Percentiles rank a stretch among this genome's conserved stretches.
Conservation (phyloP, 2,329 filamentous ascomycete genomes). For the Cadophora gregata region DNA sequence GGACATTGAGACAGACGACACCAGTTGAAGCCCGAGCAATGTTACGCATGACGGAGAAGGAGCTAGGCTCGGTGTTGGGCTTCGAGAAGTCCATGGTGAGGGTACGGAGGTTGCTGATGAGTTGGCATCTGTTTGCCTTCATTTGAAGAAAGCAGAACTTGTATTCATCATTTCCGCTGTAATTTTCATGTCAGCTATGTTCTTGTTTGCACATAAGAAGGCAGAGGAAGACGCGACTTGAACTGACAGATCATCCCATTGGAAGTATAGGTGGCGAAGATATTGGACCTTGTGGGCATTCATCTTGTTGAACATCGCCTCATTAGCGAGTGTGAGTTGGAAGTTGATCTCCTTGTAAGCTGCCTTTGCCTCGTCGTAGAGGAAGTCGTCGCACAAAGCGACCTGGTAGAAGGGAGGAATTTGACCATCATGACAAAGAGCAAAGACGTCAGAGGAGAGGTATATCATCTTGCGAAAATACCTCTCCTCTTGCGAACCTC, state of each 20-base stretch:
- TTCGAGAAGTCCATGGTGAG: constrained; percentile 14
- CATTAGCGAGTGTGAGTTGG: constrained; percentile 3
- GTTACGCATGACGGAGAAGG: background rate
- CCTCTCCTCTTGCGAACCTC: too few species aligned
- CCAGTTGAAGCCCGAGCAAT: constrained; percentile 8
- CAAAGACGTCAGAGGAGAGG: background rate
- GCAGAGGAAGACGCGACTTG: background rate
- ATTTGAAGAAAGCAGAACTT: background rate
- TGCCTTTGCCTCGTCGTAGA: background rate
- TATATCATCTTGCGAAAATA: constrained; percentile 17
- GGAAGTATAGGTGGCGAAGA: constrained; percentile 1
- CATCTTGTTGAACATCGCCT: background rate
- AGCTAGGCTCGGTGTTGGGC: background rate
- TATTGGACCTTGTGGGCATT: background rate
- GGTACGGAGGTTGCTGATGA: constrained; percentile 14
- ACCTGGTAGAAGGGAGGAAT: constrained; percentile 9
- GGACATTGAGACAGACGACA: constrained; percentile 6
- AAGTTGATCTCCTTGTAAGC: constrained; percentile 12
- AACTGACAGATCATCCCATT: constrained; percentile 9
- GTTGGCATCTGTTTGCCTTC: constrained; percentile 2
- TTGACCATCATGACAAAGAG: constrained; percentile 13
- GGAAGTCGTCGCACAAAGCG: constrained; percentile 7
- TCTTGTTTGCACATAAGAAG: background rate
- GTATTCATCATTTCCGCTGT: background rate
- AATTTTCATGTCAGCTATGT: background rate